Percentiles rank a stretch among this genome's conserved stretches.
Conservation (phyloP, 1,284 basidiomycete species). For the Ceratobasidium sp. region DNA sequence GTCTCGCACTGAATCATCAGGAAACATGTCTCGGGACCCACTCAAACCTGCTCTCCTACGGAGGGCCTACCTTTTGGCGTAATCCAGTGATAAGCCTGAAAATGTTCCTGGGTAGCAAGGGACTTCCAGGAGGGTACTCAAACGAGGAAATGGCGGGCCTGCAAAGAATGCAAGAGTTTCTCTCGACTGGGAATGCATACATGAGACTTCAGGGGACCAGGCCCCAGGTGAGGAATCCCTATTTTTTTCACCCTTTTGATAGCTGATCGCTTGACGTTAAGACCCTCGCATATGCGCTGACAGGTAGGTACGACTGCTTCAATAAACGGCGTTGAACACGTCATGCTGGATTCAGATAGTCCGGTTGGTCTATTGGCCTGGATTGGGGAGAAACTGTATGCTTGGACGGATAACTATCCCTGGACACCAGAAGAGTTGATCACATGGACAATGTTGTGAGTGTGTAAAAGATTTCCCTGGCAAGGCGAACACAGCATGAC, state of each 20-base stretch:
- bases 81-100: constrained; percentile 29
- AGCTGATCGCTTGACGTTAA: constrained; percentile 4
- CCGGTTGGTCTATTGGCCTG: constrained; percentile 42
- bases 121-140: constrained; percentile 28
- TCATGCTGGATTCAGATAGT: constrained; percentile 37
- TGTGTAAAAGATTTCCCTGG: not conserved
- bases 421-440: constrained; percentile 43
- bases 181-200: constrained; percentile 21
- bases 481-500: no score
- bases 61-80: constrained; percentile 26
- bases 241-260: not conserved
- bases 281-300: constrained; percentile 42
- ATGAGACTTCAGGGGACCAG: constrained; percentile 32
- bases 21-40: constrained; percentile 33
- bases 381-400: constrained; percentile 42
- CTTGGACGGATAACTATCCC: constrained; percentile 42
- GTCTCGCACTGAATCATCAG: constrained; percentile 28
- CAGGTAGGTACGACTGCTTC: constrained; percentile 14
- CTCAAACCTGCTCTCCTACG: constrained; percentile 22
- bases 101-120: constrained; percentile 7
- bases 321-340: no score
- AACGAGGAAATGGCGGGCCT: constrained; percentile 9
- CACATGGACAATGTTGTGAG: constrained; percentile 42
- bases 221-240: constrained; percentile 39
- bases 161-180: constrained; percentile 19